These are phyloP conservation scores for Plantago coronopus DNA, from an alignment of 305 asterid species.

Conservation along the genomic window DNA sequence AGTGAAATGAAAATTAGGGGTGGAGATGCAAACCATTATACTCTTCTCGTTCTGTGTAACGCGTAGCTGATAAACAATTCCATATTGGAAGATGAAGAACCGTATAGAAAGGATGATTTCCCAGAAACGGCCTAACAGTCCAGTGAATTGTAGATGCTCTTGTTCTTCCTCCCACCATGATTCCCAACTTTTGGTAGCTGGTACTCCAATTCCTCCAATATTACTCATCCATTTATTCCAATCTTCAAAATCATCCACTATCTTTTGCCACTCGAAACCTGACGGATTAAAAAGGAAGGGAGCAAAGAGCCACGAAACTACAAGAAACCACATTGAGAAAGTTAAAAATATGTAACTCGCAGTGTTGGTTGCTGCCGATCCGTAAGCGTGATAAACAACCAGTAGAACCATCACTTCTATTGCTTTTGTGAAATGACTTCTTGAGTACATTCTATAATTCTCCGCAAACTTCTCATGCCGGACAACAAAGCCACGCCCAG, in stretches of 20 bases:
- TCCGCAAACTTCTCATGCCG: conserved; percentile 89
- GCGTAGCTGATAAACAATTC: conserved; percentile 76
- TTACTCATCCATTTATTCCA: conserved; percentile 82
- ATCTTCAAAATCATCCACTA: conserved; percentile 85
- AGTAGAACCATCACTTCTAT: conserved; percentile 78
- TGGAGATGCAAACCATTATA: conserved; percentile 46
- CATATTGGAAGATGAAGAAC: conserved; percentile 80
- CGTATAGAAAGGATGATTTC: conserved; percentile 70
- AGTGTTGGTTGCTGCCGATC: conserved; percentile 40
- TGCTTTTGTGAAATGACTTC: conserved; percentile 91
- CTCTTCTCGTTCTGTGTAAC: conserved; percentile 55
- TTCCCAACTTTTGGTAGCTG: conserved; percentile 88
- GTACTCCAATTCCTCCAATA: conserved; percentile 82
- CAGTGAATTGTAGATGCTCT: conserved; percentile 73
- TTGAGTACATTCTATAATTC: conserved; percentile 93
- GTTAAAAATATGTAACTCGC: conserved; percentile 39
- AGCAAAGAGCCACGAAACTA: conserved; percentile 82
- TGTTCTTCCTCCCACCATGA: conserved; percentile 98
- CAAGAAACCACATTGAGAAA: conserved; percentile 86
- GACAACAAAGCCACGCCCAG: conserved; percentile 98
- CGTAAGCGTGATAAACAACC: conserved; percentile 51
- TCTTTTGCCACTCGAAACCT: conserved; percentile 94
- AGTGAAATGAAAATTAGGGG: neutral
- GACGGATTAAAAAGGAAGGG: conserved; percentile 94
- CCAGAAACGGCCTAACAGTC: conserved; percentile 54